Conservation (phyloP, 805 yeast species). For the Wickerhamiella kurtzmanii region DNA sequence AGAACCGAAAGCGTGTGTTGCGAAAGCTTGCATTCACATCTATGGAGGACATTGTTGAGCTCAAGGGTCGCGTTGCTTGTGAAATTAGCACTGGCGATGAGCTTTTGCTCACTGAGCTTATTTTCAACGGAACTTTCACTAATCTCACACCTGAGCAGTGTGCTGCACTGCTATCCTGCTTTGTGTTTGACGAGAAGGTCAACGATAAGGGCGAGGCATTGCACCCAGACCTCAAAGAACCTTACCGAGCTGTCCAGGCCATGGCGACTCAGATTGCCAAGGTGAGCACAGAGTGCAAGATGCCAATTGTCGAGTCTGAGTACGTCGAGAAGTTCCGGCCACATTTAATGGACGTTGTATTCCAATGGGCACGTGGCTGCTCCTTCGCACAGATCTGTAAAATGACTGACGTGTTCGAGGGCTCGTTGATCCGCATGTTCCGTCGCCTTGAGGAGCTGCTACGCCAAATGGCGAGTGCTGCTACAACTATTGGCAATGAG, state of each 20-base stretch:
- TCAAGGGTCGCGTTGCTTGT: slow-evolving; percentile 96
- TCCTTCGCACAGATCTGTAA: slow-evolving; percentile 92
- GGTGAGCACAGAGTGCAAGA: slow-evolving; percentile 74
- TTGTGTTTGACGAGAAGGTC: slow-evolving; percentile 92
- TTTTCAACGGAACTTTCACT: slow-evolving; percentile 89
- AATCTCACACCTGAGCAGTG: slow-evolving; percentile 80
- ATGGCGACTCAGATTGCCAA: slow-evolving; percentile 88
- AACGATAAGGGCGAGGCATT: slow-evolving; percentile 64
- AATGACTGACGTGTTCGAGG: slow-evolving; percentile 98
- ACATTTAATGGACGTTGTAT: slow-evolving; percentile 93
- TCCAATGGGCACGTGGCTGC: slow-evolving; percentile 94
- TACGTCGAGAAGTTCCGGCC: slow-evolving; percentile 85
- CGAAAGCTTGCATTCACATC: slow-evolving; percentile 86
- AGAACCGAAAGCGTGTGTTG: slow-evolving; percentile 82
- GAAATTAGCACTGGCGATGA: slow-evolving; percentile 81
- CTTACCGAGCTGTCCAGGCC: slow-evolving; percentile 73
- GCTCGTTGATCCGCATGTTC: slow-evolving; percentile 87
- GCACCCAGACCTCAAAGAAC: slow-evolving; percentile 84
- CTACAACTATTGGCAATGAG: slow-evolving; percentile 85
- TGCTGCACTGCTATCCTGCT: slow-evolving; percentile 84
- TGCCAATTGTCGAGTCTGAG: slow-evolving; percentile 82
- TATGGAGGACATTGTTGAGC: slow-evolving; percentile 75
- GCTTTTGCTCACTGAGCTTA: slow-evolving; percentile 73
- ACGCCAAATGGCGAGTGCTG: slow-evolving; percentile 79
- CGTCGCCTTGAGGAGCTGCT: slow-evolving; percentile 87